Conservation (phyloP, 2,329 filamentous ascomycete genomes). For the Trichoderma gracile region DNA sequence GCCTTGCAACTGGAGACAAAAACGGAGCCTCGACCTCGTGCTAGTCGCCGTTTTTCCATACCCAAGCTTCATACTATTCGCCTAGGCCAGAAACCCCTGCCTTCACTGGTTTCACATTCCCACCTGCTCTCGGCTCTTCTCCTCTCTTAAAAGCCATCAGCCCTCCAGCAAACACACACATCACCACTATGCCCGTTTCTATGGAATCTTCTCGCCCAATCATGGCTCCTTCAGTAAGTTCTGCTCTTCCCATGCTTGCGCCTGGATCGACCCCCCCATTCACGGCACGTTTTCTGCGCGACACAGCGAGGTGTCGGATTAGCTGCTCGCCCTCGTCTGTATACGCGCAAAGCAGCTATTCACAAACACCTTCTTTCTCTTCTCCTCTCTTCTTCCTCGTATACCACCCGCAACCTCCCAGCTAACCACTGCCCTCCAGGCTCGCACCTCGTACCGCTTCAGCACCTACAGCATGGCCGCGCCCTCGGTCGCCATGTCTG, state of each 20-base stretch:
- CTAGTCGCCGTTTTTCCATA: constrained; percentile 1
- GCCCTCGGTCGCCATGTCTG: constrained; percentile 60
- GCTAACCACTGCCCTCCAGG: constrained; percentile 37
- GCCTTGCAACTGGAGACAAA: not conserved
- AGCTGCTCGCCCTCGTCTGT: not conserved
- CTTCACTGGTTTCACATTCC: not conserved
- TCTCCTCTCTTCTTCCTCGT: not conserved
- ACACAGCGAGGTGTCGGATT: not conserved
- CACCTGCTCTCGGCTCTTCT: not conserved
- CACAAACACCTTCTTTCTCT: no score
- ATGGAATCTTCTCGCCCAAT: constrained; percentile 62
- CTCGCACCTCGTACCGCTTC: constrained; percentile 57
- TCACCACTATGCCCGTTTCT: constrained; percentile 54
- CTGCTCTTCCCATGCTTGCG: constrained; percentile 22
- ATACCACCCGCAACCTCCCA: not conserved
- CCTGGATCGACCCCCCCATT: not conserved
- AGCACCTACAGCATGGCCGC: constrained; percentile 62
- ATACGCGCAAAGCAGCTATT: no score
- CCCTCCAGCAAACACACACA: constrained; percentile 5
- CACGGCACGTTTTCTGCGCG: not conserved
- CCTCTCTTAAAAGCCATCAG: constrained; percentile 7
- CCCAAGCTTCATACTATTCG: not conserved
- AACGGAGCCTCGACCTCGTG: not conserved
- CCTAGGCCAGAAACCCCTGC: constrained; percentile 8
- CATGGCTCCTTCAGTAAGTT: constrained; percentile 64